Percentiles rank a stretch among this genome's conserved stretches.
Evolutionary conservation across 257 asterid genomes (phyloP).

Genomic region (Solanum gracilifrons): DNA sequence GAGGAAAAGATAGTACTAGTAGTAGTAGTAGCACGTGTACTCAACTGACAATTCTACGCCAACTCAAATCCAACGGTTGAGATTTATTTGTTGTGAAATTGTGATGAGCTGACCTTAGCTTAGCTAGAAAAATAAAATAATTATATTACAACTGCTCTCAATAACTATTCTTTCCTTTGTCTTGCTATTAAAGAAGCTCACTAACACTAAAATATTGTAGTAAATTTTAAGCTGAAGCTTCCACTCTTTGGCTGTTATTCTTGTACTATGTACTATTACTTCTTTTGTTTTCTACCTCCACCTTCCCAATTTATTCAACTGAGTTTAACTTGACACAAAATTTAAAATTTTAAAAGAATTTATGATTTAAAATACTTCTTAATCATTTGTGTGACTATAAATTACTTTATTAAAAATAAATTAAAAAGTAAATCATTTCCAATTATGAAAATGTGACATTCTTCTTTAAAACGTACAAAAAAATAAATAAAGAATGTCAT

Average conservation of each 20-base stretch:
- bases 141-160: slow-evolving; percentile 8
- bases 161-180: slow-evolving; percentile 39
- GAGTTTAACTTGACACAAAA: neutral
- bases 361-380: neutral
- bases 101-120: neutral
- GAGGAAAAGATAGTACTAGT: neutral
- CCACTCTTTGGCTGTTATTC: slow-evolving; percentile 13
- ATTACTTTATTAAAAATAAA: neutral
- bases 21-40: slow-evolving; percentile 33
- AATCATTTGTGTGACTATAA: neutral
- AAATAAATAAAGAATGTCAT: neutral
- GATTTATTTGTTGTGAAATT: neutral
- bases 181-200: slow-evolving; percentile 17
- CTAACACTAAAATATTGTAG: neutral
- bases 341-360: neutral
- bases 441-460: neutral
- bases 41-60: slow-evolving; percentile 28
- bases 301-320: neutral
- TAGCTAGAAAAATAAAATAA: neutral
- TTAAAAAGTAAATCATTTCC: neutral
- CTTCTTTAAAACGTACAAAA: neutral
- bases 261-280: neutral
- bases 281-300: neutral
- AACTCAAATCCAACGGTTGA: slow-evolving; percentile 16
- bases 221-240: slow-evolving; percentile 18